Base-by-base conservation (phyloP, 192 early-diverging fungal genomes). In the Coemansia sp. region DNA sequence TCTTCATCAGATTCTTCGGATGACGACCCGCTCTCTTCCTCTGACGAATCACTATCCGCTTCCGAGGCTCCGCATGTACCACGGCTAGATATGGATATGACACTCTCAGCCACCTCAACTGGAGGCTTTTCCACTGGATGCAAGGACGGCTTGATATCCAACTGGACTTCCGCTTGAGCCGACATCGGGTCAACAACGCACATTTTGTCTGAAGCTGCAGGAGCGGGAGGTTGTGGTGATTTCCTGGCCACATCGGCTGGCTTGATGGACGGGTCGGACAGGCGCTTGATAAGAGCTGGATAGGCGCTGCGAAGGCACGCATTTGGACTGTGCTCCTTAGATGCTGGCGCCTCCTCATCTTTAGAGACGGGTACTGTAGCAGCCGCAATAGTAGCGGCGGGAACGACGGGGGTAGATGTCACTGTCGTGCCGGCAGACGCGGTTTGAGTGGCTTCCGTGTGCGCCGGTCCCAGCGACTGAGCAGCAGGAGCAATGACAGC, bases 1-100 rank as follows among this genome's bases (percentile, higher is more conserved):
- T 72, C 50, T 31, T 69, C 61, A n/a, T 46, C 42, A 3, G 62
- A 70, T 58, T 34, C 62, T 12, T 7, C 62, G 2, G 62, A 64
- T 3, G 63, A 44, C 32, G 64, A 70, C n/a, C 45, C 67, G n/a
- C 29, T 32, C 15, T 62, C 42, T 1, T 38, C 19, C 17, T 44
- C 21, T 2, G 50, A 48, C 23, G 19, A 27, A 15, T 64, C 46
- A 14, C n/a, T 46, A 19, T 48, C 46, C 5, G 2, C 46, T 8
- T 21, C 46, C 1, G 46, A 48, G n/a, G 46, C n/a, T 23, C 19
- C 46, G n/a, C 7, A 7, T 3, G 46, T 48, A 6, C n/a, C n/a
- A 7, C 9, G 23, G 11, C 51, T 53, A 27, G 21, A 29, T 53
- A 29, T 27, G 25, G 51, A 53, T 29, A 29, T 29, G 9, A 29